Evolutionary conservation across 345 rosid genomes (phyloP), one percentile per base, ranked within the genome.

Genomic region (Citrus cavaleriei): DNA sequence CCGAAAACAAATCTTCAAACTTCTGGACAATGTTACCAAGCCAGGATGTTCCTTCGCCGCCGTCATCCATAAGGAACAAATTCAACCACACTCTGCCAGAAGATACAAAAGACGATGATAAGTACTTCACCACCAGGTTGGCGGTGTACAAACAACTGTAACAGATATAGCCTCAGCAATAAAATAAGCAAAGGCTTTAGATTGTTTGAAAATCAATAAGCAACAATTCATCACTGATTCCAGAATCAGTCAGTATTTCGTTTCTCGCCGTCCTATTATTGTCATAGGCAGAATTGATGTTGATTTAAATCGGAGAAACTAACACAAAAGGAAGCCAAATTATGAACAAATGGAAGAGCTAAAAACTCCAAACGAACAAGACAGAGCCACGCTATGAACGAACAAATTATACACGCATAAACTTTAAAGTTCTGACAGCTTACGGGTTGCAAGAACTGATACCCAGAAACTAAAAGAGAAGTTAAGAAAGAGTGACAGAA

Each of bases 1-100:
- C 87, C 54, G 76, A 16, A 59, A 72, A 83, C 61, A 81, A 59
- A 72, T 75, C 76, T 81, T 84, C 89, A 14, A 88, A 63, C 75
- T 79, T 82, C 79, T 55, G 79, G 72, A 63, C 81, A 13, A 84
- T 46, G 65, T 68, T 60, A 55, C 80, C 87, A 32, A 73, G 57
- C 85, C 85, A 86, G 64, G 84, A 25, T 35, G 75, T 72, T n/a
- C 79, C 65, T 61, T 77, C 30, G 58, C 66, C 10, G 22, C 73
- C 70, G 14, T 51, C 57, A 7, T 76, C 84, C 85, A 80, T 74
- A 54, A 49, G 75, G 79, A 77, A 51, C 66, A 21, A 28, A 46
- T 66, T 32, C 34, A 35, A 46, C 7, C 25, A 27, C 13, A 34
- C 42, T n/a, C 38, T 66, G 59, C 25, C 10, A 54, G 2, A 35